phyloP scores from a whole-genome alignment of 352 stramenopile species.

The Thalassiosira livingstoniorum region DNA sequence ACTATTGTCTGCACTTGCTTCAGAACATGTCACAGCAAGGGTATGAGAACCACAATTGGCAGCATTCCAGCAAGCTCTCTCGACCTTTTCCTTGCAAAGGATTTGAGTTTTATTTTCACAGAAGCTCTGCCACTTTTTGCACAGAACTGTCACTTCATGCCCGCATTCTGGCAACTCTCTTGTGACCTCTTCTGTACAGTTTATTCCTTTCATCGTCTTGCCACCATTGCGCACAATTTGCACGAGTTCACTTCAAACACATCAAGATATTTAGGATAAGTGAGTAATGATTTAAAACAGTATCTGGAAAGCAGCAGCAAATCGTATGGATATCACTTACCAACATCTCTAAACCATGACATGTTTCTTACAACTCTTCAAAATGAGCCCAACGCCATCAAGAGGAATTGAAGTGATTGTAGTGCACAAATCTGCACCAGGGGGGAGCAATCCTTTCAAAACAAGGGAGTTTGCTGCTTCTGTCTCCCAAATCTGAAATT shows the following conservation, averaged over 20 bases:
- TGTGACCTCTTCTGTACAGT: conserved; percentile 35
- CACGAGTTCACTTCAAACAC: conserved; percentile 37
- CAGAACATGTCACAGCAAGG: conserved; percentile 25
- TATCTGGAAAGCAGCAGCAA: too few species aligned
- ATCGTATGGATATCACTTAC: too few species aligned
- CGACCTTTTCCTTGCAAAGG: conserved; percentile 11
- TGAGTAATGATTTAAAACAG: too few species aligned
- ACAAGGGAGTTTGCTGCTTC: too few species aligned
- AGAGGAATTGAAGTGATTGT: too few species aligned
- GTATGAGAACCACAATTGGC: conserved; percentile 14
- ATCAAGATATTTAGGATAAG: too few species aligned
- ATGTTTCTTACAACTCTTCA: too few species aligned
- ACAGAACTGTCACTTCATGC: conserved; percentile 38
- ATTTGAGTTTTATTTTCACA: conserved; percentile 22
- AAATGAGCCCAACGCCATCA: too few species aligned
- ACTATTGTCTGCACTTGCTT: conserved; percentile 17
- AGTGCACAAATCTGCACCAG: too few species aligned
- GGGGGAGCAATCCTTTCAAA: too few species aligned
- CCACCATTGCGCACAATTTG: conserved; percentile 37
- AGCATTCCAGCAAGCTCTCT: conserved; percentile 38
- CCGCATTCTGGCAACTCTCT: conserved; percentile 41
- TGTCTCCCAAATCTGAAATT: too few species aligned
- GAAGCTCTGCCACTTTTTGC: conserved; percentile 34
- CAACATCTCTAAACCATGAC: too few species aligned
- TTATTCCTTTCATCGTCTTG: conserved; percentile 31